Evolutionary conservation across 352 stramenopile species (phyloP).

Genomic region (Phytopythium montanum): DNA sequence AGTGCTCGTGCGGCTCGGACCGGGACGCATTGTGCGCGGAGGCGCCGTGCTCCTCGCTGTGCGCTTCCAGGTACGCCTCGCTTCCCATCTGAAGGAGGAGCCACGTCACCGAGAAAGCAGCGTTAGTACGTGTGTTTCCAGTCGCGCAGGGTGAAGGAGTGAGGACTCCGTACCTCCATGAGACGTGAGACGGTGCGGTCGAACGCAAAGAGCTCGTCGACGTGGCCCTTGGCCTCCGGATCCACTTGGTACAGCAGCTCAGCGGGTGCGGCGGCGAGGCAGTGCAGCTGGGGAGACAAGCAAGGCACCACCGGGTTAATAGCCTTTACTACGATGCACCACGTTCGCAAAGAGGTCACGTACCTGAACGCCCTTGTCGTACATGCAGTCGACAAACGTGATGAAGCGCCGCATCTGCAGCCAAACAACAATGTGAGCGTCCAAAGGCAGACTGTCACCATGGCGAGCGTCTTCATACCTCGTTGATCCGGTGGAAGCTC

Average conservation of each 20-base stretch:
- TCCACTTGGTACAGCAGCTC: constrained; percentile 69
- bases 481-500: constrained; percentile 87
- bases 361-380: constrained; percentile 87
- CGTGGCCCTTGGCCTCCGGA: constrained; percentile 41
- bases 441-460: not conserved
- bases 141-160: not conserved
- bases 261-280: constrained; percentile 49
- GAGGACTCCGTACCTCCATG: constrained; percentile 44
- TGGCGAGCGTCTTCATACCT: constrained; percentile 19
- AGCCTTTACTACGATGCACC: not conserved
- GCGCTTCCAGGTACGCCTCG: constrained; percentile 61
- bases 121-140: not conserved
- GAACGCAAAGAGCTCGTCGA: constrained; percentile 85
- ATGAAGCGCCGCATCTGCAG: constrained; percentile 93
- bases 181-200: constrained; percentile 86
- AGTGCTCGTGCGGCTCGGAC: constrained; percentile 3
- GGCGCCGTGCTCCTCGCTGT: constrained; percentile 31
- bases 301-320: not conserved
- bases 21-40: not conserved
- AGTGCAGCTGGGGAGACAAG: constrained; percentile 53
- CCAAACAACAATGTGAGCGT: not conserved
- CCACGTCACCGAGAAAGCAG: not conserved
- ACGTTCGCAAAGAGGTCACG: constrained; percentile 5
- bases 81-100: constrained; percentile 48
- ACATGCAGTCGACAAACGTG: constrained; percentile 98